Percentiles rank a stretch among this genome's conserved stretches.
Evolutionary conservation across 2,329 filamentous ascomycete species (phyloP).

Genomic region (Grosmannia huntii): DNA sequence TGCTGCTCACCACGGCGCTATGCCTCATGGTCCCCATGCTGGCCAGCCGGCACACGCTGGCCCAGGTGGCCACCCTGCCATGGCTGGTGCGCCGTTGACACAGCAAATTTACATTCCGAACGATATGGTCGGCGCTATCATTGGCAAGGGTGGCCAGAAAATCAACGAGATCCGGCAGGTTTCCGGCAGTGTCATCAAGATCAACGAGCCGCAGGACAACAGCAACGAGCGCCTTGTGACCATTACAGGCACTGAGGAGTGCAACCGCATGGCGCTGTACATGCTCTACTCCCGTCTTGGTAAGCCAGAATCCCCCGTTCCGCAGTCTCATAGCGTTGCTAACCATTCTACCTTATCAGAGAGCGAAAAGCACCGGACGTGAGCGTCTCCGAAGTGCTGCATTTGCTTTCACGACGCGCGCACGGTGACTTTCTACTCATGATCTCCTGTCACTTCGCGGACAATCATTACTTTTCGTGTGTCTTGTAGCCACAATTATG

Average conservation of each 20-base stretch:
- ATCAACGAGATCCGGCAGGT: slow-evolving; percentile 98
- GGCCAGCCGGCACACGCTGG: slow-evolving; percentile 59
- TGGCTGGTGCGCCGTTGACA: slow-evolving; percentile 66
- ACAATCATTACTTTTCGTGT: background rate
- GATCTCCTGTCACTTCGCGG: background rate
- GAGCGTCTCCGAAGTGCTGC: slow-evolving; percentile 8
- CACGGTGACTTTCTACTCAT: background rate
- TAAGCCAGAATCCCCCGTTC: slow-evolving; percentile 30
- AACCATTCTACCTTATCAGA: slow-evolving; percentile 32
- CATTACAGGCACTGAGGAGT: slow-evolving; percentile 94
- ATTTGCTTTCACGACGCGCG: background rate
- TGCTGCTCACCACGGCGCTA: slow-evolving; percentile 36
- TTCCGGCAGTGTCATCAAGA: slow-evolving; percentile 97
- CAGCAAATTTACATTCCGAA: slow-evolving; percentile 99
- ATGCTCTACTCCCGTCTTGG: slow-evolving; percentile 97
- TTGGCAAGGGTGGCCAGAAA: slow-evolving; percentile 95
- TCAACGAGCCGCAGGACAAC: slow-evolving; percentile 98
- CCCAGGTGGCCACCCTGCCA: slow-evolving; percentile 50
- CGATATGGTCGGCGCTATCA: slow-evolving; percentile 98
- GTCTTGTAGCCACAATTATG: background rate
- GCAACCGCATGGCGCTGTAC: slow-evolving; percentile 99
- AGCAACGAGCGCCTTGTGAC: slow-evolving; percentile 97
- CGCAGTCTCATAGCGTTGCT: background rate
- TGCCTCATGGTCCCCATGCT: slow-evolving; percentile 53
- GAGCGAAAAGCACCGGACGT: slow-evolving; percentile 65